A percentile compares a stretch with the other conserved stretches of the same genome.
Conservation (phyloP, 2,329 filamentous ascomycete genomes). For the Diaporthe australafricana region DNA sequence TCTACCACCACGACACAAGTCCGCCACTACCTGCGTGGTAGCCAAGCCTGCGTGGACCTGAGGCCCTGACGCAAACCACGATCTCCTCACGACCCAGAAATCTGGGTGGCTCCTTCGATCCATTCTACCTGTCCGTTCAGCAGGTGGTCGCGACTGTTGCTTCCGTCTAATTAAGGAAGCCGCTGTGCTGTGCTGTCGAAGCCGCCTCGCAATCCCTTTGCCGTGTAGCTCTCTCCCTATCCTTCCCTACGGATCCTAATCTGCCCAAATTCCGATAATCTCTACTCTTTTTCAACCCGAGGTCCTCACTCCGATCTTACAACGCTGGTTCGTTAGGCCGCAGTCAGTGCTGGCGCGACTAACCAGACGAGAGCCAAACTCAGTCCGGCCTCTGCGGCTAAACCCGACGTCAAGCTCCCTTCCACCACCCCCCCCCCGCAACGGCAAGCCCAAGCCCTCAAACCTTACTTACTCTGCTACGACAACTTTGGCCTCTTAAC, state of each 20-base stretch:
- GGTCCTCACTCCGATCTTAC: conserved; percentile 9
- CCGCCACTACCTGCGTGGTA: conserved; percentile 10
- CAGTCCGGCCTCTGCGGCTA: conserved; percentile 33
- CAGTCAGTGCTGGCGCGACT: conserved; percentile 31
- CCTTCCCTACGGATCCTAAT: neutral
- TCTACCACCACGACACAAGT: conserved; percentile 16
- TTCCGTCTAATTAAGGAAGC: conserved; percentile 1
- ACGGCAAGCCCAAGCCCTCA: conserved; percentile 21
- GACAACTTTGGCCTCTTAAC: conserved; percentile 14
- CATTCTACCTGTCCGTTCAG: neutral
- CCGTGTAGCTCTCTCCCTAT: neutral
- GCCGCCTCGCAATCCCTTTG: neutral
- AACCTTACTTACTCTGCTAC: conserved; percentile 13
- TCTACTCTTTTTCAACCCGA: neutral
- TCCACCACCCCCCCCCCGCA: conserved; percentile 6
- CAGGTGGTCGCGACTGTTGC: conserved; percentile 2
- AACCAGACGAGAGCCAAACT: conserved; percentile 29
- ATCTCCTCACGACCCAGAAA: conserved; percentile 7
- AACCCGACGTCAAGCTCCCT: conserved; percentile 33
- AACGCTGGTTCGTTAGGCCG: conserved; percentile 24
- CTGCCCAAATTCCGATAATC: conserved; percentile 4
- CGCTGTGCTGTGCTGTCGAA: neutral
- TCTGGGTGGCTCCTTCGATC: neutral
- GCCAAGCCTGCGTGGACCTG: conserved; percentile 6
- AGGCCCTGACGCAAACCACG: conserved; percentile 8